Evolutionary conservation across 768 basidiomycete species (phyloP).

Genomic region (Omphalotus guepiniiformis): DNA sequence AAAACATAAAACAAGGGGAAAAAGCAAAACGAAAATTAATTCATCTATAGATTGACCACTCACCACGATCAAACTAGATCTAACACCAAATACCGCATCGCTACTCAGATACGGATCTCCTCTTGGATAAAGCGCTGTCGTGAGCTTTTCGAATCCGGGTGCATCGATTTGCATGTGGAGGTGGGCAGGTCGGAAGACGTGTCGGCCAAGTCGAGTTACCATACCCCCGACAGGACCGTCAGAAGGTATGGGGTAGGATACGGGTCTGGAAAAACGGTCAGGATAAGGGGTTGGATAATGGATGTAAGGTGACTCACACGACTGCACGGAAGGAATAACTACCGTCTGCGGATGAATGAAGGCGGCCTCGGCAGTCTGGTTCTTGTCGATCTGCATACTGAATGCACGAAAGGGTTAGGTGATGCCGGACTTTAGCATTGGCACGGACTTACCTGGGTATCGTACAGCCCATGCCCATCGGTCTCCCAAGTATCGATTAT

Average conservation of each 20-base stretch:
- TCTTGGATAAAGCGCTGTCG: slow-evolving; percentile 72
- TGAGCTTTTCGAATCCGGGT: slow-evolving; percentile 66
- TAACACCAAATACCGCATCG: slow-evolving; percentile 82
- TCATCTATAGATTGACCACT: slow-evolving; percentile 18
- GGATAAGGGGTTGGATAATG: not conserved
- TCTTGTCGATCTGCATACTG: slow-evolving; percentile 51
- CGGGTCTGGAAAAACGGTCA: slow-evolving; percentile 27
- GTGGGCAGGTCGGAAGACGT: slow-evolving; percentile 77
- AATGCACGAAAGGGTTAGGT: too few relatives aligned
- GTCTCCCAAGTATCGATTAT: slow-evolving; percentile 85
- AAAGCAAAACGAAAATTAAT: not conserved
- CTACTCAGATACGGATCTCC: slow-evolving; percentile 62
- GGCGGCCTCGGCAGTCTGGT: slow-evolving; percentile 72
- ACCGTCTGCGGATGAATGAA: slow-evolving; percentile 58
- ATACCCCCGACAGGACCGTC: slow-evolving; percentile 75
- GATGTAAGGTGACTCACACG: slow-evolving; percentile 34
- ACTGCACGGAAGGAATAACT: slow-evolving; percentile 68
- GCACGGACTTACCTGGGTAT: slow-evolving; percentile 33
- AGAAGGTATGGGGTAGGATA: slow-evolving; percentile 72
- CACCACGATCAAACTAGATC: slow-evolving; percentile 73
- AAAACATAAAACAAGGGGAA: not conserved
- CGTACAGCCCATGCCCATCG: slow-evolving; percentile 51
- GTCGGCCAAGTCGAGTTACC: slow-evolving; percentile 52
- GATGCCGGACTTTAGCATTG: too few relatives aligned
- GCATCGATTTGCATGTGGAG: slow-evolving; percentile 66